Evolutionary conservation across 2,329 filamentous ascomycete genomes (phyloP).

Genomic region (Neoarthrinium moseri): DNA sequence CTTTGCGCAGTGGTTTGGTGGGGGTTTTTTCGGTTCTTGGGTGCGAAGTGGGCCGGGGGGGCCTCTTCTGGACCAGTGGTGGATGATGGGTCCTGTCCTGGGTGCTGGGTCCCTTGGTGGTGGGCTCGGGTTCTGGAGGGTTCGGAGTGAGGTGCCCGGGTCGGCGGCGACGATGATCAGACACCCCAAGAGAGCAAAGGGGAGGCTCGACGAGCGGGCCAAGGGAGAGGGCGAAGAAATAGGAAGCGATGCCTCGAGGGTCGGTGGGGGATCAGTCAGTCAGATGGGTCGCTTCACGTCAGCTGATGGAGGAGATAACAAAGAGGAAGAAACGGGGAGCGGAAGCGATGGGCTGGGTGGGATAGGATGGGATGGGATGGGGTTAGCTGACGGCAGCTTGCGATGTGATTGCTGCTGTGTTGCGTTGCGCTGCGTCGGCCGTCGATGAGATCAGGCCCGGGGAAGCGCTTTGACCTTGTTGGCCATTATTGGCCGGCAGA

Average conservation of each 20-base stretch:
- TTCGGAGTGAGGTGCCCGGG: neutral
- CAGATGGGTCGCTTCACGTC: neutral
- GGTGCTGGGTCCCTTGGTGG: neutral
- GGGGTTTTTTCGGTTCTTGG: neutral
- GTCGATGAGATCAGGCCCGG: too few species aligned
- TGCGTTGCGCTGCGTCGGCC: neutral
- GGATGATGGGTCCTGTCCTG: neutral
- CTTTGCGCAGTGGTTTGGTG: too few species aligned
- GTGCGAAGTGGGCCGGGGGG: neutral
- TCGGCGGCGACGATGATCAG: neutral
- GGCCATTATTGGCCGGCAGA: too few species aligned
- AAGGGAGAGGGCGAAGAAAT: too few species aligned
- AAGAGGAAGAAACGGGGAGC: neutral
- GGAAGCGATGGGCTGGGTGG: too few species aligned
- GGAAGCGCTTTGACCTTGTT: neutral
- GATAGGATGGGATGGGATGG: too few species aligned
- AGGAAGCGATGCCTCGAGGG: too few species aligned
- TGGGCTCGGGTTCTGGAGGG: neutral
- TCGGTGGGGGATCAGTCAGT: too few species aligned
- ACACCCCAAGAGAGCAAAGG: too few species aligned
- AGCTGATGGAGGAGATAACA: conserved; percentile 2
- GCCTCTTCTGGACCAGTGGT: too few species aligned
- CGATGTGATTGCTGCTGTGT: conserved; percentile 3
- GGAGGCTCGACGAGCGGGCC: too few species aligned
- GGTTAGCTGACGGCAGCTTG: conserved; percentile 1